Evolutionary conservation across 768 basidiomycete species (phyloP).

Genomic region (Tricholoma matsutake): DNA sequence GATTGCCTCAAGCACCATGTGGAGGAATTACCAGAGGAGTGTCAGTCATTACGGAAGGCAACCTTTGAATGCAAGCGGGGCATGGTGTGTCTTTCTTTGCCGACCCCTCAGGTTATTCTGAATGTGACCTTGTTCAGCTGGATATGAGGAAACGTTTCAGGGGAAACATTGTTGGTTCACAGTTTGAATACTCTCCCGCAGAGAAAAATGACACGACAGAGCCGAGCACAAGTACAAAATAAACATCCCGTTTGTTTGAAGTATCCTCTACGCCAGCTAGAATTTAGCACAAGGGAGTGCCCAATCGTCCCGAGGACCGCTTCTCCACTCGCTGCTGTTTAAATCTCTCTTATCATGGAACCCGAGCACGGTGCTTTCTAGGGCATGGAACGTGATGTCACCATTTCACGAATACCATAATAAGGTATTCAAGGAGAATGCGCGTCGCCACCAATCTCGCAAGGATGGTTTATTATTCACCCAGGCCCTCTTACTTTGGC

Average conservation of each 20-base stretch:
- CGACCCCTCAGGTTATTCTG: neutral
- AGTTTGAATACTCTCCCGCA: constrained; percentile 41
- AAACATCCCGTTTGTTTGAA: neutral
- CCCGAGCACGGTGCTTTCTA: neutral
- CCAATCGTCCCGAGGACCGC: neutral
- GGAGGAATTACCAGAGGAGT: constrained; percentile 77
- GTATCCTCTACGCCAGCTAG: neutral
- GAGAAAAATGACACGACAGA: constrained; percentile 16
- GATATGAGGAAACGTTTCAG: constrained; percentile 85
- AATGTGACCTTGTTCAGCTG: constrained; percentile 40
- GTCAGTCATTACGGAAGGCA: constrained; percentile 73
- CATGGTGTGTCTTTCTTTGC: constrained; percentile 55
- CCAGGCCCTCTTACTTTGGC: too few relatives aligned
- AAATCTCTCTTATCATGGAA: neutral
- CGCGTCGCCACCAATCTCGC: neutral
- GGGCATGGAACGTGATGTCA: neutral
- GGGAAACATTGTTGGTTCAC: constrained; percentile 63
- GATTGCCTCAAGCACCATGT: constrained; percentile 77
- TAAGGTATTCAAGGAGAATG: neutral
- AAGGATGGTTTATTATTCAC: neutral
- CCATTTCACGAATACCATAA: neutral
- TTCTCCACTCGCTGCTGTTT: neutral
- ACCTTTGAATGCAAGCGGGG: constrained; percentile 90
- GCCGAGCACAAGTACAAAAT: constrained; percentile 12
- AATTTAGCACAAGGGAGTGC: neutral